These are phyloP conservation scores for Pisolithus thermaeus DNA, from an alignment of 1,284 basidiomycete genomes.

Conservation along the genomic window DNA sequence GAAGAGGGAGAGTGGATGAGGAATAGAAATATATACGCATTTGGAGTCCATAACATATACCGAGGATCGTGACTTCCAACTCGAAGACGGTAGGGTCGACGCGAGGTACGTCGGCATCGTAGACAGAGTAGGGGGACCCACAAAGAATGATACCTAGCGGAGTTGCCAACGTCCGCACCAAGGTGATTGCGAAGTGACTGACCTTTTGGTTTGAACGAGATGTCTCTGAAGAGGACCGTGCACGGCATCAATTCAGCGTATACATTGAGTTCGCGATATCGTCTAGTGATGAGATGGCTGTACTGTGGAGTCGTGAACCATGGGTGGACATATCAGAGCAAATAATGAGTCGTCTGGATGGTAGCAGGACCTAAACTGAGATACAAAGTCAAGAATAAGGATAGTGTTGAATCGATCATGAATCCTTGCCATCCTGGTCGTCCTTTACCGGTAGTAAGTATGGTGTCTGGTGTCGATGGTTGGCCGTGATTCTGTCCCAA, in stretches of 20 bases:
- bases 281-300: slow-evolving; percentile 95
- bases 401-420: slow-evolving; percentile 97
- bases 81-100: slow-evolving; percentile 95
- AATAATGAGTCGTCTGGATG: neutral
- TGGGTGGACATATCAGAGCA: slow-evolving; percentile 5
- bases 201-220: slow-evolving; percentile 94
- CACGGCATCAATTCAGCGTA: slow-evolving; percentile 99
- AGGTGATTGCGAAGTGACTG: neutral
- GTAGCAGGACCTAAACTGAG: slow-evolving; percentile 59
- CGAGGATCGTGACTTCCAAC: slow-evolving; percentile 87
- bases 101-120: slow-evolving; percentile 88
- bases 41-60: slow-evolving; percentile 98
- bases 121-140: slow-evolving; percentile 98
- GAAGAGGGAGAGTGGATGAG: neutral
- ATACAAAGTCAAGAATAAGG: slow-evolving; percentile 97
- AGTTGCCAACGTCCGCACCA: neutral
- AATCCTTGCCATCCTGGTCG: slow-evolving; percentile 63
- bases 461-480: neutral
- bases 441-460: too few species aligned
- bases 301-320: slow-evolving; percentile 49
- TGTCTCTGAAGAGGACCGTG: slow-evolving; percentile 86
- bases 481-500: too few species aligned
- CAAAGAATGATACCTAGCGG: slow-evolving; percentile 91
- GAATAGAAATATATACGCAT: slow-evolving; percentile 34
- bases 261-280: slow-evolving; percentile 97